Conservation (phyloP, 2,329 filamentous ascomycete genomes). For the Verticillium albo-atrum region DNA sequence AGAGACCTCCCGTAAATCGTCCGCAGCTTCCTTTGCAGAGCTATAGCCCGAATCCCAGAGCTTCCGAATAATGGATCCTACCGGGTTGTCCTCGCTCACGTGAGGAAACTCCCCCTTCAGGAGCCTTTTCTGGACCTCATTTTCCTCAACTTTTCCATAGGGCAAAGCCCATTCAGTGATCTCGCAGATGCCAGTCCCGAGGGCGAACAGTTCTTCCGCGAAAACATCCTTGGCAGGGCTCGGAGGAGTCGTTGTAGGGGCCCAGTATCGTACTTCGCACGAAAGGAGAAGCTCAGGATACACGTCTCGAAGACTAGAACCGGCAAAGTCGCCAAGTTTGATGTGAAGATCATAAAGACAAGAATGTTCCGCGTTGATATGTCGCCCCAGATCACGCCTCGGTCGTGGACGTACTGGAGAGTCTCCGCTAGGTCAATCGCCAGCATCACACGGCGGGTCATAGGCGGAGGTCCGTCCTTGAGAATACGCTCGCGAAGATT, state of each 20-base stretch:
- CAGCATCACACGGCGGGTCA: not conserved
- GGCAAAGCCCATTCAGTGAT: slow-evolving; percentile 2
- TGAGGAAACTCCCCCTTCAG: not conserved
- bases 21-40: not conserved
- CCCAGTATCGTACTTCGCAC: not conserved
- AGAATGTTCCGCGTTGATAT: slow-evolving; percentile 1
- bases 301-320: not conserved
- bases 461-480: not conserved
- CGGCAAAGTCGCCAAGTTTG: slow-evolving; percentile 2
- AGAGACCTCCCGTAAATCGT: not conserved
- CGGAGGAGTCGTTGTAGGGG: not conserved
- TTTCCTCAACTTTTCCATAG: not conserved
- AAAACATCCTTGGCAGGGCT: not conserved
- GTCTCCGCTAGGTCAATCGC: not conserved
- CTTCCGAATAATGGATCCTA: not conserved
- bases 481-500: not conserved
- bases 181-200: slow-evolving; percentile 1
- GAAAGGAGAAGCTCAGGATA: not conserved
- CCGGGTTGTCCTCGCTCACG: not conserved
- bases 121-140: not conserved
- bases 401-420: not conserved
- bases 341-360: not conserved
- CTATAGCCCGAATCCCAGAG: not conserved
- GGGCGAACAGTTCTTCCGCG: slow-evolving; percentile 1
- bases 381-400: slow-evolving; percentile 1